phyloP scores from a whole-genome alignment of 257 asterid species.

The Rubia yunnanensis region DNA sequence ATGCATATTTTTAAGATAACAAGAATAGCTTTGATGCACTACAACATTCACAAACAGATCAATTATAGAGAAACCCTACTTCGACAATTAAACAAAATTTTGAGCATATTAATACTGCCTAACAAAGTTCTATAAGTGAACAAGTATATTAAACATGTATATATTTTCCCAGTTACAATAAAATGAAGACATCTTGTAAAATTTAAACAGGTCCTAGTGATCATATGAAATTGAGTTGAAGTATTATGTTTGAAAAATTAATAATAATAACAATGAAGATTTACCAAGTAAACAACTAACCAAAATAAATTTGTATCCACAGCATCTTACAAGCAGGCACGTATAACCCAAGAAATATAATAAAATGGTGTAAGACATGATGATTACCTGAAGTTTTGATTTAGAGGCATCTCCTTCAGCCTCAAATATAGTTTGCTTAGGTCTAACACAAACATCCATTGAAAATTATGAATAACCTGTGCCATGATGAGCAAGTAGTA shows the following conservation, averaged over 20 bases:
- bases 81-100: background rate
- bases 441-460: constrained; percentile 34
- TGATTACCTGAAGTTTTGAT: constrained; percentile 58
- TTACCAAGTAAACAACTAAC: background rate
- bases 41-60: background rate
- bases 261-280: background rate
- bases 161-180: background rate
- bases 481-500: constrained; percentile 5
- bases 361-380: constrained; percentile 2
- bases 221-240: background rate
- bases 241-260: background rate
- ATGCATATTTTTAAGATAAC: background rate
- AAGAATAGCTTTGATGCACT: background rate
- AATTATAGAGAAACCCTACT: background rate
- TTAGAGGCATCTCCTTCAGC: constrained; percentile 92
- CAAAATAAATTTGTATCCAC: background rate
- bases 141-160: background rate
- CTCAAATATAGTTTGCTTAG: constrained; percentile 87
- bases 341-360: background rate
- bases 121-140: background rate
- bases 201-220: background rate
- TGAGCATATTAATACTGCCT: background rate
- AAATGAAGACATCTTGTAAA: background rate
- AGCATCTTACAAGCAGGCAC: background rate
- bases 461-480: constrained; percentile 9